A percentile compares a stretch with the other conserved stretches of the same genome.
Evolutionary conservation across 2,329 filamentous ascomycete species (phyloP).

Genomic region (Canariomyces notabilis): DNA sequence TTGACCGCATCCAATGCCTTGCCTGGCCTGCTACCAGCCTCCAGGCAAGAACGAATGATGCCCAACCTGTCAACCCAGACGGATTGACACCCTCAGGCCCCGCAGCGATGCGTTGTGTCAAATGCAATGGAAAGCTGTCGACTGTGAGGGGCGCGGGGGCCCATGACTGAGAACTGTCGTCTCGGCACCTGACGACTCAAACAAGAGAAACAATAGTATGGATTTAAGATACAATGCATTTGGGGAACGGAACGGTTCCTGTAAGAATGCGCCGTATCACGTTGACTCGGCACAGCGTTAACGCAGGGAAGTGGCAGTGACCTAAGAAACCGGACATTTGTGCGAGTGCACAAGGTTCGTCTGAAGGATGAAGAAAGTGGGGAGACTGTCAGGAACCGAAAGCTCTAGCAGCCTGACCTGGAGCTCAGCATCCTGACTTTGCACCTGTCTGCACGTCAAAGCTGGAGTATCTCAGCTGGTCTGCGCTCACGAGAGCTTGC

Average conservation of each 20-base stretch:
- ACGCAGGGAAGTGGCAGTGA: background rate
- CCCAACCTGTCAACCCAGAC: constrained; percentile 9
- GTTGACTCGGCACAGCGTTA: too few species aligned
- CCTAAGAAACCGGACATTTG: background rate
- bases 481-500: background rate
- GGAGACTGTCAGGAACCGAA: background rate
- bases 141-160: too few species aligned
- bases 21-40: too few species aligned
- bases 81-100: constrained; percentile 5
- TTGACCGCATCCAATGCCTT: constrained; percentile 10
- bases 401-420: background rate
- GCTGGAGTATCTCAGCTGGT: too few species aligned
- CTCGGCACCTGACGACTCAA: too few species aligned
- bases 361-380: background rate
- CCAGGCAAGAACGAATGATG: constrained; percentile 9
- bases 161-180: too few species aligned
- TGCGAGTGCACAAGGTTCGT: background rate
- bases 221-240: too few species aligned
- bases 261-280: too few species aligned
- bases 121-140: too few species aligned
- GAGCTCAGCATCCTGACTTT: background rate
- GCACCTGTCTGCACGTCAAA: background rate
- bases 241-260: too few species aligned
- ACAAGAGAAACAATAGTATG: too few species aligned
- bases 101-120: constrained; percentile 1